Evolutionary conservation across 2,329 filamentous ascomycete genomes (phyloP), one percentile per base, ranked within the genome.

Genomic region (Fusarium lyarnte): DNA sequence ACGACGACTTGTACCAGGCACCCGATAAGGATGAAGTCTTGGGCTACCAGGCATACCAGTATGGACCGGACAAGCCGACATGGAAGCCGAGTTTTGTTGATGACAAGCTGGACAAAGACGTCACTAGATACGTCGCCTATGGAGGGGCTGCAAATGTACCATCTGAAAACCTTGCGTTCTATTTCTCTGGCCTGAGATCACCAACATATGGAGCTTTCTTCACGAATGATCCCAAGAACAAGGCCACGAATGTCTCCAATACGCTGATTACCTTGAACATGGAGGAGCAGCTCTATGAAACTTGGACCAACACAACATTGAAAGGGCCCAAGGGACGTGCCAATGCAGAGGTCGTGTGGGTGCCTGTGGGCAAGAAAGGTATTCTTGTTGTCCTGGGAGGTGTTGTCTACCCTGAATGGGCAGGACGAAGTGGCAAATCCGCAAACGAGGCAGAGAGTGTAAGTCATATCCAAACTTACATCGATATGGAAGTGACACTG

Each of bases 341-440:
- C 8, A 90, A 88, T 72, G 85, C 90, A 0, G 91, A 92, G 64
- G 82, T 92, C 3, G 90, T 92, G 2, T 94, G 92, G 91, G 87
- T 97, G 2, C 94, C 94, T 3, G 93, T 94, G 47, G 93, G 93
- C 6, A 83, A 87, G 21, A 85, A 94, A 74, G 94, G 94, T 2
- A 90, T 96, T 47, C 84, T 97, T 13, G 86, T 97, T 2, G 92
- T 92, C 6, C 83, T 97, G 1, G 93, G 93, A 11, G 94, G 94
- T 17, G 94, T 93, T 5, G 88, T 85, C 1, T 85, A 88, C 77
- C 90, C 91, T 0, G 83, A 87, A 29, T 91, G 86, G 80, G 73
- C 75, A 1, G 67, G 69, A 27, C 41, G n/a, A 13, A 72, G 25
- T 25, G 67, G 70, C 6, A 64, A 69, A 41, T 83, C 82, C 2